Evolutionary conservation across 352 stramenopile species (phyloP), one percentile per base, ranked within the genome.

Genomic region (Phytopythium vexans): DNA sequence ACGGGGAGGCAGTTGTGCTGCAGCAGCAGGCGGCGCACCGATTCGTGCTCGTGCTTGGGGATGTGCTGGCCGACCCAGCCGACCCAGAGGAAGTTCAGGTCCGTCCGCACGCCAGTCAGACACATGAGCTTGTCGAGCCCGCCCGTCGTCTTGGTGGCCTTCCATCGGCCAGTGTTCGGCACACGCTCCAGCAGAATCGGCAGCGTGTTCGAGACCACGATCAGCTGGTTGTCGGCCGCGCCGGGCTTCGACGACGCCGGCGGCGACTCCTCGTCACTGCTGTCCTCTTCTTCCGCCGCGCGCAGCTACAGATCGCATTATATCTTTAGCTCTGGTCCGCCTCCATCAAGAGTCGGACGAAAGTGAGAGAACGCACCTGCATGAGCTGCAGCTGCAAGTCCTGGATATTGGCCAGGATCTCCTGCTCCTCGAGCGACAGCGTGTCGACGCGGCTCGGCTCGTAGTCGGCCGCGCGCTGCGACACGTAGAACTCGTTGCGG

Each of bases 41-140:
- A 79, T 43, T 91, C 82, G 50, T 86, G 81, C 58, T 95, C 87
- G 53, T 76, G 64, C 60, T 93, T 88, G 42, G 73, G 77, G 41
- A 96, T 89, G 43, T 94, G 79, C 56, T 91, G 78, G n/a, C 86
- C 88, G 52, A 96, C 76, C 82, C 86, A 95, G 14, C 88, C 88
- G 46, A 97, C 85, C 88, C 88, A 97, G 34, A 96, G 50, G 39
- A 96, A 90, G 51, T 82, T 70, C 45, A 88, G 65, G 34, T 90
- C 72, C 36, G 66, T 71, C 40, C 73, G 62, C 9, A 90, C 77
- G 41, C 77, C 80, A 10, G 80, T 90, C 15, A 90, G 58, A 43
- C 77, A 90, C 77, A 88, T 90, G 63, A 90, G 74, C 62, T 90
- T 90, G 64, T 90, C 86, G 36, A 95, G 67, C 1, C 86, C 86